Evolutionary conservation across 495 filamentous ascomycete genomes (phyloP).

Genomic region (Neurospora cerealis): DNA sequence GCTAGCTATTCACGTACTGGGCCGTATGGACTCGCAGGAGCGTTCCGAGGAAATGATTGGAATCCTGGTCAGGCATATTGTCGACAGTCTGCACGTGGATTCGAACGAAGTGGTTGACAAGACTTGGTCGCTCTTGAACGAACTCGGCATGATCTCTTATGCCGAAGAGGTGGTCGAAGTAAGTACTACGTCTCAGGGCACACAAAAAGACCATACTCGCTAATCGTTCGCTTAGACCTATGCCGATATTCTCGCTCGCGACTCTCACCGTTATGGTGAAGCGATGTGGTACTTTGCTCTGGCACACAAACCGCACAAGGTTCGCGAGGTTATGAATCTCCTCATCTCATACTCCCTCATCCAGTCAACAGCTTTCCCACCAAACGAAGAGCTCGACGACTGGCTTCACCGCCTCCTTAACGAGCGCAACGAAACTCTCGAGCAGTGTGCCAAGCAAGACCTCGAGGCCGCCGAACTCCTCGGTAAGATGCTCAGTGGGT

Average conservation of each 20-base stretch:
- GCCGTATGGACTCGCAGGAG: slow-evolving; percentile 56
- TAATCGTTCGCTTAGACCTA: slow-evolving; percentile 50
- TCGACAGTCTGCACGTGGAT: slow-evolving; percentile 53
- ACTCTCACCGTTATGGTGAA: slow-evolving; percentile 63
- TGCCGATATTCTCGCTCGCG: slow-evolving; percentile 57
- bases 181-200: slow-evolving; percentile 21
- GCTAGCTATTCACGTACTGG: slow-evolving; percentile 65
- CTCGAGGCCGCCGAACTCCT: slow-evolving; percentile 69
- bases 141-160: slow-evolving; percentile 58
- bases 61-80: slow-evolving; percentile 42
- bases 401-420: slow-evolving; percentile 54
- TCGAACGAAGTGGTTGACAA: slow-evolving; percentile 61
- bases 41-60: slow-evolving; percentile 57
- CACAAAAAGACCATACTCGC: slow-evolving; percentile 7
- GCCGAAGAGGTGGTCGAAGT: slow-evolving; percentile 70
- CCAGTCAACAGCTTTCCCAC: slow-evolving; percentile 69
- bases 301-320: slow-evolving; percentile 60
- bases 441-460: slow-evolving; percentile 54
- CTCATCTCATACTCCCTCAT: slow-evolving; percentile 78
- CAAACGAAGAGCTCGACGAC: slow-evolving; percentile 54
- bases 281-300: slow-evolving; percentile 81
- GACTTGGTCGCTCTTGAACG: slow-evolving; percentile 58
- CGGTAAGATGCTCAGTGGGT: slow-evolving; percentile 76
- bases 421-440: slow-evolving; percentile 55
- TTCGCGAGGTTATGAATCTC: slow-evolving; percentile 73